Evolutionary conservation across 2,329 filamentous ascomycete genomes (phyloP).

Genomic region (Alternaria triticimaculans): DNA sequence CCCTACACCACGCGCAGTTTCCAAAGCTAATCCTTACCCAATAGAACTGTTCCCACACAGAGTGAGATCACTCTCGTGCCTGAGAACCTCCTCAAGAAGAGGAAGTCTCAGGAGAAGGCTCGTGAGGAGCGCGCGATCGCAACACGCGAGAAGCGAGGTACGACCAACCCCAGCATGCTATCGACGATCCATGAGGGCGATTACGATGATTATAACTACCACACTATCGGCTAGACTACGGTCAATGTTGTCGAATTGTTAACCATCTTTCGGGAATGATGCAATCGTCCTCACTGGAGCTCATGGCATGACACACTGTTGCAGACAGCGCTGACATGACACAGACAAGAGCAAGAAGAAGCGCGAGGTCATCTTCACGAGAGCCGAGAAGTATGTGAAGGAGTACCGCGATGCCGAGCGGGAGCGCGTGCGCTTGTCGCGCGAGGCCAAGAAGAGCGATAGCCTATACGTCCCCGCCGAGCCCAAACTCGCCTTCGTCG

Average conservation of each 20-base stretch:
- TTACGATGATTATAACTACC: conserved; percentile 85
- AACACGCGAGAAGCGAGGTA: conserved; percentile 89
- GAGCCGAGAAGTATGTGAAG: conserved; percentile 99
- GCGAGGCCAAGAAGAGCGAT: conserved; percentile 88
- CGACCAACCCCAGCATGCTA: conserved; percentile 51
- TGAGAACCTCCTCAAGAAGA: conserved; percentile 99
- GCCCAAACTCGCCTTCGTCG: conserved; percentile 94
- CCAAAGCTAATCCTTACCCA: conserved; percentile 23
- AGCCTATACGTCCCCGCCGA: conserved; percentile 94
- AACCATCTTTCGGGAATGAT: conserved; percentile 99
- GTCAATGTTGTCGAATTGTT: conserved; percentile 98
- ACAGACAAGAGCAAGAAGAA: conserved; percentile 96
- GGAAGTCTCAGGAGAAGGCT: conserved; percentile 99
- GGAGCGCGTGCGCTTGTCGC: conserved; percentile 94
- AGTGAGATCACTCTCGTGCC: conserved; percentile 91
- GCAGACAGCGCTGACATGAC: conserved; percentile 44
- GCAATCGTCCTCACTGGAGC: conserved; percentile 35
- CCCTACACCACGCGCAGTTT: conserved; percentile 57
- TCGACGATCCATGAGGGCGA: conserved; percentile 31
- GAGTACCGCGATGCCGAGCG: conserved; percentile 99
- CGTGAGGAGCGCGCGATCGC: conserved; percentile 85
- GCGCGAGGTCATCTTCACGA: conserved; percentile 99
- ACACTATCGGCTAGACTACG: conserved; percentile 86
- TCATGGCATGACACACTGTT: conserved; percentile 20
- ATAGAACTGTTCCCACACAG: conserved; percentile 88